Evolutionary conservation across 257 asterid species (phyloP), one percentile per base, ranked within the genome.

Genomic region (Solanum chmielewskii): DNA sequence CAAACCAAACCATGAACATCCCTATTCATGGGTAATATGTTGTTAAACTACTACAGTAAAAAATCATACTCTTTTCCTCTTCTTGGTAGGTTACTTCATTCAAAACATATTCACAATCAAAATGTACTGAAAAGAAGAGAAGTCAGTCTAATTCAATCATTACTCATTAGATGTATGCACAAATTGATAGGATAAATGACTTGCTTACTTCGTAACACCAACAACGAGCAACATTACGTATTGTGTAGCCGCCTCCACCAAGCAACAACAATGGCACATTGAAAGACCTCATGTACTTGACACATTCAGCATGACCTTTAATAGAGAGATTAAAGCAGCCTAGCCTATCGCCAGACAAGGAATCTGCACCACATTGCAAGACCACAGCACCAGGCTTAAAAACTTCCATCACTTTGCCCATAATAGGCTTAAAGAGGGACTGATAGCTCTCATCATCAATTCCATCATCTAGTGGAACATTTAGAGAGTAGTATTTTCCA

Each of bases 231-330:
- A 91, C 93, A 84, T 91, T 89, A 25, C 93, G 91, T 70, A 91
- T 89, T 76, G 93, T 91, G 86, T 91, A 91, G 83, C 92, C 93
- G 18, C 91, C 92, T 86, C 92, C 92, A 62, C 92, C 92, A 41
- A 91, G 62, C 86, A 91, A 82, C 86, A 91, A 39, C 33, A 91
- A 88, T 1, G 93, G 93, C 83, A 91, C 91, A 52, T 91, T 89
- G 83, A 91, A 91, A 9, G 93, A 88, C 88, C 91, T 91, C 91
- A 91, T 91, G 73, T 89, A 91, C 66, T 83, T 91, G 47, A 91
- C 91, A 80, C 93, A 91, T 75, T 91, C 91, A 60, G 89, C 91
- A 84, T 91, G 93, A 35, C 90, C 93, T 86, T 89, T 91, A 62
- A 91, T 89, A 13, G 90, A 89, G 64, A 91, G 87, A 89, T 91